Percentiles rank a stretch among this genome's conserved stretches.
phyloP scores from a whole-genome alignment of 1,284 basidiomycete genomes.

The Hymenochaete sp. region DNA sequence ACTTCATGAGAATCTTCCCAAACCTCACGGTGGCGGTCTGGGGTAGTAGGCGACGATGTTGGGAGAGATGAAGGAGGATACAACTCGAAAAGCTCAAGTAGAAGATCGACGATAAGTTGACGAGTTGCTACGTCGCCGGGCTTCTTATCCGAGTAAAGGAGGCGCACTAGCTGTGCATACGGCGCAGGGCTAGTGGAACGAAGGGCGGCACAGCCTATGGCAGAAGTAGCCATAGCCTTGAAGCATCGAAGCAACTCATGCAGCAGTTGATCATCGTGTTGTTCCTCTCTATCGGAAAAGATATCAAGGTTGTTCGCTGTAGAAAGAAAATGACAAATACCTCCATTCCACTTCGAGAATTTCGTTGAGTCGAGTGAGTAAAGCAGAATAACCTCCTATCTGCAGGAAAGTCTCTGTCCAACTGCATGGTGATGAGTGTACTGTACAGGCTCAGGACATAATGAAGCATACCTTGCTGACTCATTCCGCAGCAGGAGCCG shows the following conservation, averaged over 20 bases:
- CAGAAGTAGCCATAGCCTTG: constrained; percentile 87
- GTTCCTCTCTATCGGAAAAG: constrained; percentile 76
- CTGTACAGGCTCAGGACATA: neutral
- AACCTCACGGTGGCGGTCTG: constrained; percentile 39
- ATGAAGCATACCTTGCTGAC: constrained; percentile 57
- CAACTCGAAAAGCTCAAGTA: constrained; percentile 76
- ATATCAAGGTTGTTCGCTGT: too few relatives aligned
- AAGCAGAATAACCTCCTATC: constrained; percentile 75
- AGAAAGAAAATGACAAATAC: too few relatives aligned
- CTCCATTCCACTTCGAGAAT: constrained; percentile 94
- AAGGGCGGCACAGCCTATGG: constrained; percentile 75
- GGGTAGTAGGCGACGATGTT: constrained; percentile 24
- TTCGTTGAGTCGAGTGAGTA: constrained; percentile 85
- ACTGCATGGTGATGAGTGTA: constrained; percentile 28
- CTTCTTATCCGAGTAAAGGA: constrained; percentile 95
- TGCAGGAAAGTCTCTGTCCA: constrained; percentile 92
- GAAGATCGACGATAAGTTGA: constrained; percentile 83
- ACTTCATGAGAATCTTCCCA: constrained; percentile 36
- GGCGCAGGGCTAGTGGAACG: constrained; percentile 79
- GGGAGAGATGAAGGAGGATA: constrained; percentile 66
- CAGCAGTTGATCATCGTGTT: constrained; percentile 92
- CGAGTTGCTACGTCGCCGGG: constrained; percentile 88
- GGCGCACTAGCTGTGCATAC: constrained; percentile 70
- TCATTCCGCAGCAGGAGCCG: constrained; percentile 79
- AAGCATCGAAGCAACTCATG: constrained; percentile 91